phyloP scores from a whole-genome alignment of 768 basidiomycete genomes.

The Pholiota conissans region DNA sequence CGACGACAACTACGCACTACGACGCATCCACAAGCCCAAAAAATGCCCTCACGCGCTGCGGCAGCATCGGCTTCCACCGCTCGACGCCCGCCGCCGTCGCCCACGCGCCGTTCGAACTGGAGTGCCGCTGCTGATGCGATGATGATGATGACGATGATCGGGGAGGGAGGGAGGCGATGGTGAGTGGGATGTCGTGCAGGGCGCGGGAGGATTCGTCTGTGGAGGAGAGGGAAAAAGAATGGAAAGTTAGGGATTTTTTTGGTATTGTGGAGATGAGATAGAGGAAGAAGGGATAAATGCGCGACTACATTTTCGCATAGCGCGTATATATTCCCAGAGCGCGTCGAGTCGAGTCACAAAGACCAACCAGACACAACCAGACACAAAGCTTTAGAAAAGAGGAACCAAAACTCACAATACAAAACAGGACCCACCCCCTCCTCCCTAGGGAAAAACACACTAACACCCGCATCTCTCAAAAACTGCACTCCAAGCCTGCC shows the following conservation, averaged over 20 bases:
- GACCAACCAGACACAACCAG: no score
- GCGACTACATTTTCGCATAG: no score
- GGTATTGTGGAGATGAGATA: background rate
- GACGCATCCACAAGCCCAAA: constrained; percentile 8
- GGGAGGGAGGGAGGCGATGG: constrained; percentile 17
- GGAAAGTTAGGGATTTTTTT: background rate
- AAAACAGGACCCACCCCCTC: constrained; percentile 28
- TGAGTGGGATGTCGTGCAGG: constrained; percentile 21
- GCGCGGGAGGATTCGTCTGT: constrained; percentile 23
- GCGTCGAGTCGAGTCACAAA: no score
- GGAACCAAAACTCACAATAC: constrained; percentile 22
- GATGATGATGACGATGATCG: no score
- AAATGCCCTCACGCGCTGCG: constrained; percentile 25
- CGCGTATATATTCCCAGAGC: no score
- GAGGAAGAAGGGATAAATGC: background rate
- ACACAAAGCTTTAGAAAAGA: no score
- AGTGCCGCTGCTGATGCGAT: background rate
- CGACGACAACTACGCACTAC: no score
- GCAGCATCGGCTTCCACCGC: constrained; percentile 22
- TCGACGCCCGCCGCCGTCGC: constrained; percentile 4
- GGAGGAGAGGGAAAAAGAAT: constrained; percentile 9
- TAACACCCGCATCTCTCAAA: constrained; percentile 27
- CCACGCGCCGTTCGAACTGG: background rate
- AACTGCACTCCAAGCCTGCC: constrained; percentile 30
- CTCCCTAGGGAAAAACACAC: constrained; percentile 25